Base-by-base conservation (phyloP, 441 rosid genomes). In the Capsella rubella region DNA sequence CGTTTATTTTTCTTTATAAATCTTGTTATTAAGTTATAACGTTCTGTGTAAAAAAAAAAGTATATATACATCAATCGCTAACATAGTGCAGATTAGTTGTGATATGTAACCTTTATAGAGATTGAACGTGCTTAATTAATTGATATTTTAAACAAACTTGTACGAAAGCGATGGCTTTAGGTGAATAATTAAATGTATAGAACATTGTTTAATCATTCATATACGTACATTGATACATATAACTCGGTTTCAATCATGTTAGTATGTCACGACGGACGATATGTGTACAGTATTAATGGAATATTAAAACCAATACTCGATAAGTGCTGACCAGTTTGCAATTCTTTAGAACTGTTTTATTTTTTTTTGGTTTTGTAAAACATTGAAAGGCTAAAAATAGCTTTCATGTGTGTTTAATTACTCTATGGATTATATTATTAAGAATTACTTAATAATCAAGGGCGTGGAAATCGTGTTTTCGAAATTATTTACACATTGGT, bases 391-490 rank as follows among this genome's bases (percentile, higher is more conserved):
- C 14, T 21, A 45, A 10, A 29, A 29, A 9, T 14, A 43, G 9
- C 14, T 62, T 34, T 6, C 6, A 34, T 21, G 25, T 21, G 8
- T 34, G 25, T 6, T 34, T 34, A 32, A 32, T 31, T 27, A 16
- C 42, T 63, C 10, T 42, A 7, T n/a, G 37, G 29, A n/a, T 29
- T 28, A 64, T 29, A 29, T 31, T 31, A 31, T 31, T 31, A 31
- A 31, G 9, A 6, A 34, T 34, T 34, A 34, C 8, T 39, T n/a
- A 54, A 53, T 53, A 54, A 52, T 67, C 40, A 10, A 60, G 61
- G 39, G 45, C 16, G 62, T 62, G 69, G 68, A 51, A 51, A 29
- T 61, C 45, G 62, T 51, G 28, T 71, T 51, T 61, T 6, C 4
- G 37, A 29, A 18, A 4, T 39, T 50, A 5, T 56, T 37, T 47